Base-by-base conservation (phyloP, 208 protist genomes). In the Trypanosoma platydactyli region DNA sequence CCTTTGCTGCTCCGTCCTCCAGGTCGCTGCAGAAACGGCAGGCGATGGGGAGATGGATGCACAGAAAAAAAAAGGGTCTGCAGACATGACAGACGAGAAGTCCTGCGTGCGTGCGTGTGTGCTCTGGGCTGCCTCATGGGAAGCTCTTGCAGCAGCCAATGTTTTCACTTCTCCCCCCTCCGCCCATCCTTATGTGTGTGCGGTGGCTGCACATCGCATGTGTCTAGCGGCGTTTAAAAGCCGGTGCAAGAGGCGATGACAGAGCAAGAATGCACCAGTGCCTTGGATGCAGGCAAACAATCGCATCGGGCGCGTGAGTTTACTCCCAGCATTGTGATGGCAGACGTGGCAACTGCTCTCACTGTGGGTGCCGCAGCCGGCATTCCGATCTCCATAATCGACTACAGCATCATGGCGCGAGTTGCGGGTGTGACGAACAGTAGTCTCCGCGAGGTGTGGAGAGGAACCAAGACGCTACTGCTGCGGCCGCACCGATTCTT, bases 351-450 rank as follows among this genome's bases (percentile, higher is more conserved):
- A 27, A 91, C 89, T 1, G 83, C 89, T 16, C 45, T 82, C 0
- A 81, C 69, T 12, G 89, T 94, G 6, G 85, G 80, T 13, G 57
- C 89, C 55, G 84, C 78, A 1, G 89, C 89, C 2, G 83, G 85
- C 0, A 79, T 94, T 48, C 89, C 89, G 18, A 90, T 94, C 56
- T 94, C 89, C 29, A 89, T 94, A 63, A 87, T 94, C 60, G 89
- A 94, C 75, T 94, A 94, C 73, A 91, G 83, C 40, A 94, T 94
- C 53, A 94, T 94, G 83, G 78, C 89, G 0, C 80, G 86, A 44
- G 85, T 94, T 20, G 83, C 85, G 6, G 85, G 88, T 18, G 76
- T 88, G 24, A 80, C 88, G 48, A 68, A 88, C 54, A 94, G 85
- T 68, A 92, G 83, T 73, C 64, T 84, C 35, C 71, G 79, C 42